A percentile compares a stretch with the other conserved stretches of the same genome.
Evolutionary conservation across 345 rosid genomes (phyloP).

Genomic region (Rubroshorea leprosula): DNA sequence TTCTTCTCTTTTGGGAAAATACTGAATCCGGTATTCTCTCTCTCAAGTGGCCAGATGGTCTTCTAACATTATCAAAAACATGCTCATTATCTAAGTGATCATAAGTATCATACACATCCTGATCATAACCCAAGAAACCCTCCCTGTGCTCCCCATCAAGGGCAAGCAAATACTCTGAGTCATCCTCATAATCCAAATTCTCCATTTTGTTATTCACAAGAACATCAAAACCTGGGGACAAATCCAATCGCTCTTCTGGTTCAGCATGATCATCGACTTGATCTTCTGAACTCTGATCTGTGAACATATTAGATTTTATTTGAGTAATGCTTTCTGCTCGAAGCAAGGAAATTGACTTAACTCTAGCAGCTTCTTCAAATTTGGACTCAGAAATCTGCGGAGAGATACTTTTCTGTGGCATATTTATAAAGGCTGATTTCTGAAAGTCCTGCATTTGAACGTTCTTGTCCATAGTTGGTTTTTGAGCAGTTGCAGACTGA

Average conservation of each 20-base stretch:
- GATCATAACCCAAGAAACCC: slow-evolving; percentile 25
- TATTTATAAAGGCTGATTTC: slow-evolving; percentile 18
- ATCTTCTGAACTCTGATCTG: slow-evolving; percentile 23
- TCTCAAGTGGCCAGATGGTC: slow-evolving; percentile 14
- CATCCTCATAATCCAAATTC: slow-evolving; percentile 32
- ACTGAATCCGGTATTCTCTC: slow-evolving; percentile 23
- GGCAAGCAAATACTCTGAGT: slow-evolving; percentile 20
- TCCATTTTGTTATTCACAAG: slow-evolving; percentile 40
- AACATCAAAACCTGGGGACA: slow-evolving; percentile 47
- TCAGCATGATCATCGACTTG: slow-evolving; percentile 27
- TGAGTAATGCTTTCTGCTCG: slow-evolving; percentile 22
- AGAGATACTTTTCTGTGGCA: slow-evolving; percentile 16
- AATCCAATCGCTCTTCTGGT: slow-evolving; percentile 40
- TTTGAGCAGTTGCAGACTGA: slow-evolving; percentile 17
- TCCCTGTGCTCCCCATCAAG: slow-evolving; percentile 26
- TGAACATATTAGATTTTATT: slow-evolving; percentile 14
- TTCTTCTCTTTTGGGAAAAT: slow-evolving; percentile 29
- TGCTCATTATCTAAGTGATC: slow-evolving; percentile 21
- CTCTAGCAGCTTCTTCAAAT: slow-evolving; percentile 14
- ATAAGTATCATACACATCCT: slow-evolving; percentile 15
- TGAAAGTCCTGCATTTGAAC: slow-evolving; percentile 15
- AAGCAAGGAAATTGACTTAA: slow-evolving; percentile 19
- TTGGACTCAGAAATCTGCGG: slow-evolving; percentile 19
- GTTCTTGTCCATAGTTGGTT: slow-evolving; percentile 7
- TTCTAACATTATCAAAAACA: slow-evolving; percentile 18